A percentile compares a stretch with the other conserved stretches of the same genome.
Evolutionary conservation across 352 stramenopile genomes (phyloP).

Genomic region (Phytophthora fragariaefolia): DNA sequence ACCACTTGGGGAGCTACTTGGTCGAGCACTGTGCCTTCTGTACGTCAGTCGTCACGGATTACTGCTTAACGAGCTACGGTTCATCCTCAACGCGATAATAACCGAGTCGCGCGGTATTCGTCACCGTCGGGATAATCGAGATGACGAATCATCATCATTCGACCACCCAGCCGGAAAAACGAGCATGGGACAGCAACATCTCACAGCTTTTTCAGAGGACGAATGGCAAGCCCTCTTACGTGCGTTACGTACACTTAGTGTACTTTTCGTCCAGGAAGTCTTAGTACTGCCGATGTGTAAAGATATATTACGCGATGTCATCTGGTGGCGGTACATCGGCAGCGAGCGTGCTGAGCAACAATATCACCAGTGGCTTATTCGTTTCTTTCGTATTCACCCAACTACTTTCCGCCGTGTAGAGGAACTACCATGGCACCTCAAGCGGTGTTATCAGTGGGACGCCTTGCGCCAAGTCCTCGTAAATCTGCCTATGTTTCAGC

Average conservation of each 20-base stretch:
- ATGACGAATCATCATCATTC: slow-evolving; percentile 19
- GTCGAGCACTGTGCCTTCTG: slow-evolving; percentile 82
- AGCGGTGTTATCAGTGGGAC: slow-evolving; percentile 90
- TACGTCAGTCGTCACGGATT: slow-evolving; percentile 92
- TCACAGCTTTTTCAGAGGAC: slow-evolving; percentile 66
- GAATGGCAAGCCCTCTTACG: slow-evolving; percentile 79
- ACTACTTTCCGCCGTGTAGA: slow-evolving; percentile 84
- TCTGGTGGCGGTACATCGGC: slow-evolving; percentile 89
- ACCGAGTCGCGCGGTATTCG: slow-evolving; percentile 43
- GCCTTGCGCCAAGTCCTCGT: slow-evolving; percentile 88
- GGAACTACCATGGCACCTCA: slow-evolving; percentile 94
- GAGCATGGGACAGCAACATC: slow-evolving; percentile 32
- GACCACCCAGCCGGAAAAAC: slow-evolving; percentile 18
- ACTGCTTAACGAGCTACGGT: slow-evolving; percentile 86
- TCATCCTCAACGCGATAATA: slow-evolving; percentile 71
- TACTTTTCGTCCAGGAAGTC: slow-evolving; percentile 87
- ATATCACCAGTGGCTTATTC: slow-evolving; percentile 87
- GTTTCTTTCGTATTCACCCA: slow-evolving; percentile 83
- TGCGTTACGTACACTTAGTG: slow-evolving; percentile 70
- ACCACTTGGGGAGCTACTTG: slow-evolving; percentile 74
- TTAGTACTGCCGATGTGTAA: slow-evolving; percentile 90
- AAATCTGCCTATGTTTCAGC: slow-evolving; percentile 92
- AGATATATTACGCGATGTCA: slow-evolving; percentile 85
- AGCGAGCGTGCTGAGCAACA: slow-evolving; percentile 70
- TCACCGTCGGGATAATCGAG: slow-evolving; percentile 22